These are phyloP conservation scores for Pseudisothecium myosuroides DNA, from an alignment of 225 moss, liverwort and hornwort genomes.

Conservation along the genomic window DNA sequence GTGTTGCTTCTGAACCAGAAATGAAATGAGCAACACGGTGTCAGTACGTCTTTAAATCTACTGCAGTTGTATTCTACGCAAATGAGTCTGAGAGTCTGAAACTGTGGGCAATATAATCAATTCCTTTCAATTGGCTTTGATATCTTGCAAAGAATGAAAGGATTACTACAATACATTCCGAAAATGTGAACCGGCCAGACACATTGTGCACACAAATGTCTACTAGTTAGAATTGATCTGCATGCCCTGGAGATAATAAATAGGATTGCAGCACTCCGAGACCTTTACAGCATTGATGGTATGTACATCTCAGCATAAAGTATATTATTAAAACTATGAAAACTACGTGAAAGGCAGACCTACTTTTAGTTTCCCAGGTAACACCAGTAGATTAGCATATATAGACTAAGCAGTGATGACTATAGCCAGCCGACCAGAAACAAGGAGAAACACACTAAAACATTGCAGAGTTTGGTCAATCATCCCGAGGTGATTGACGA, in stretches of 20 bases:
- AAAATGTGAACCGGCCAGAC: neutral
- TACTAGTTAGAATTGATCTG: neutral
- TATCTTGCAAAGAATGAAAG: neutral
- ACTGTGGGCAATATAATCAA: neutral
- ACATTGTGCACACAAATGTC: neutral
- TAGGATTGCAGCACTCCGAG: neutral
- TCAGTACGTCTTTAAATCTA: neutral
- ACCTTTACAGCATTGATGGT: neutral
- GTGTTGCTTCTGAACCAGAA: conserved; percentile 56
- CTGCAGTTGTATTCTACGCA: neutral
- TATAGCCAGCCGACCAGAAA: neutral
- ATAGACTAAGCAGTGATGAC: neutral
- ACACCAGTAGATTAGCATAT: neutral
- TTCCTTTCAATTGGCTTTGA: neutral
- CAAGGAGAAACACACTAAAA: neutral
- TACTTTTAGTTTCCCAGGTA: neutral
- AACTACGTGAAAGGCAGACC: neutral
- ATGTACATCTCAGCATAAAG: neutral
- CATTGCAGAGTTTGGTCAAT: neutral
- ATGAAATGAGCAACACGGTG: neutral
- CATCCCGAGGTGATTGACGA: neutral
- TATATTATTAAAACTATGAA: neutral
- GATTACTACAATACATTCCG: neutral
- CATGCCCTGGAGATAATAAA: neutral
- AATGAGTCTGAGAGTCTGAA: neutral